A percentile compares a stretch with the other conserved stretches of the same genome.
phyloP scores from a whole-genome alignment of 2,329 filamentous ascomycete genomes.

The Sporothrix brasiliensis region DNA sequence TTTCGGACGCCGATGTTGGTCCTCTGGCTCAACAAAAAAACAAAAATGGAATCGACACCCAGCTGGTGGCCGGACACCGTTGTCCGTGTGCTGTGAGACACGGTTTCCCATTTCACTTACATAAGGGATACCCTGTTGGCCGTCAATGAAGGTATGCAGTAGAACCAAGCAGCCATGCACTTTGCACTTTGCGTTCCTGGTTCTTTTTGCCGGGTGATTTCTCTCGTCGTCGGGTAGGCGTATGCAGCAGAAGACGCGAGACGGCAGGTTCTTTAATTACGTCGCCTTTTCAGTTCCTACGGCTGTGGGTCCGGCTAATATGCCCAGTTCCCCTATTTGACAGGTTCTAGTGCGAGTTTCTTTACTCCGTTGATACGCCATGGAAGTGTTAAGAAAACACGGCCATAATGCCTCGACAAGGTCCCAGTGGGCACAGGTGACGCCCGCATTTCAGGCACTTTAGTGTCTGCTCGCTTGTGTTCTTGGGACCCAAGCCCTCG shows the following conservation, averaged over 20 bases:
- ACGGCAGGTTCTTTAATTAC: no score
- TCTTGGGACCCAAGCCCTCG: background rate
- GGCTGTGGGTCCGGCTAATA: background rate
- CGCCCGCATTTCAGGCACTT: background rate
- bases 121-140: background rate
- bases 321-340: background rate
- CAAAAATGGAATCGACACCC: background rate
- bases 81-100: background rate
- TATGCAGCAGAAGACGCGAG: no score
- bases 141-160: no score
- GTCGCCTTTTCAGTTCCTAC: background rate
- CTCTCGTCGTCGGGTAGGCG: no score
- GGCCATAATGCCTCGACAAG: background rate
- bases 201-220: no score
- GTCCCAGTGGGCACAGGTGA: constrained; percentile 2
- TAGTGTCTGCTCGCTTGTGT: background rate
- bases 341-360: background rate
- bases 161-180: no score
- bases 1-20: no score
- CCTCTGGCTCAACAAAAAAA: background rate
- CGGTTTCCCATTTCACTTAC: constrained; percentile 2
- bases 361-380: constrained; percentile 1
- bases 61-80: background rate
- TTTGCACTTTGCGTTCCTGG: no score
- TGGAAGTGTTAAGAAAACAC: background rate